phyloP scores from a whole-genome alignment of 768 basidiomycete species.

The Suillus plorans region DNA sequence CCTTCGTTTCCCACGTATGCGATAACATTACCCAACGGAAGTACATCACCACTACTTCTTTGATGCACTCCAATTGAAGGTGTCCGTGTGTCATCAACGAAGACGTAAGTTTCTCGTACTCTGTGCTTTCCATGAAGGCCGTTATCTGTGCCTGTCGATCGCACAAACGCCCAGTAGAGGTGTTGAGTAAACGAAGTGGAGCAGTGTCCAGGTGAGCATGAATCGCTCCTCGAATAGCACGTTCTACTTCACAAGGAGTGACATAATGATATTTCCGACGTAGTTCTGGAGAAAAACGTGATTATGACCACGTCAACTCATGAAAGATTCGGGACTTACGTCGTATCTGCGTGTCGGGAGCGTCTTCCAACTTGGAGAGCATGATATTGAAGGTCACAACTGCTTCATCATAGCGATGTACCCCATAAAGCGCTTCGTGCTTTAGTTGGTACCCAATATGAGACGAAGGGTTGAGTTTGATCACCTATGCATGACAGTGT shows the following conservation, averaged over 20 bases:
- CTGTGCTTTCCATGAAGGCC: neutral
- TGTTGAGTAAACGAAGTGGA: neutral
- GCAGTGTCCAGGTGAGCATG: neutral
- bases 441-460: neutral
- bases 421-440: neutral
- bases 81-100: neutral
- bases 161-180: neutral
- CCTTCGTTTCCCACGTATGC: neutral
- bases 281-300: neutral
- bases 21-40: constrained; percentile 1
- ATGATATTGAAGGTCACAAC: neutral
- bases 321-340: neutral
- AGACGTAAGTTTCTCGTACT: neutral
- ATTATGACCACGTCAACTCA: neutral
- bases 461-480: neutral
- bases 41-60: neutral
- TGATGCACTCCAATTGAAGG: neutral
- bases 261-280: neutral
- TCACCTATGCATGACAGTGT: neutral
- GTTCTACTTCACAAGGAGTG: neutral
- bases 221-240: neutral
- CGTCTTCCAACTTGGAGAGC: neutral
- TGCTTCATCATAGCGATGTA: neutral
- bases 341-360: neutral
- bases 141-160: neutral